Conservation (phyloP, 1,284 basidiomycete species). For the Thecaphora frezii region DNA sequence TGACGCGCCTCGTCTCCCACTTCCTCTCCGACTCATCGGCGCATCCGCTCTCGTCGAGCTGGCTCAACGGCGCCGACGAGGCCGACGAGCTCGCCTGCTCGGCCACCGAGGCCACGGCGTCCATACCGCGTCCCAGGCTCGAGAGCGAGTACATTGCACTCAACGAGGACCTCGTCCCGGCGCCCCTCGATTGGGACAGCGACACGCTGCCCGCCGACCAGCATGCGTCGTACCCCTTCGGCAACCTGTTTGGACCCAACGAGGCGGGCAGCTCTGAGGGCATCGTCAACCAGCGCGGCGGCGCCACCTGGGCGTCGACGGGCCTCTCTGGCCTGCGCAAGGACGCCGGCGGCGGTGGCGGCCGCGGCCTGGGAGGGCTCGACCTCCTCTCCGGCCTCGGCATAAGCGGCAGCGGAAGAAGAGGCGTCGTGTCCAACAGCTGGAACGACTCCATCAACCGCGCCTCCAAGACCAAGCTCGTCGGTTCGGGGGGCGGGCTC, state of each 20-base stretch:
- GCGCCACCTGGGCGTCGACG: not conserved
- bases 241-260: slow-evolving; percentile 36
- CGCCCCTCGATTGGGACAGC: slow-evolving; percentile 38
- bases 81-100: too few species aligned
- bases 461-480: slow-evolving; percentile 25
- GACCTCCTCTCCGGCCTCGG: slow-evolving; percentile 30
- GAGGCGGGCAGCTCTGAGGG: too few species aligned
- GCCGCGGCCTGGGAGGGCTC: slow-evolving; percentile 8
- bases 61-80: slow-evolving; percentile 12
- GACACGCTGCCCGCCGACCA: slow-evolving; percentile 50
- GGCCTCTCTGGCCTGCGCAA: not conserved
- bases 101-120: slow-evolving; percentile 13
- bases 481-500: slow-evolving; percentile 11
- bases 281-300: not conserved
- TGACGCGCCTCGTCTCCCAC: slow-evolving; percentile 30
- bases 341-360: too few species aligned
- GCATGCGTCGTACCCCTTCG: slow-evolving; percentile 49
- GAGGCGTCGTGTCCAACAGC: slow-evolving; percentile 18
- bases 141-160: slow-evolving; percentile 27
- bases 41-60: slow-evolving; percentile 11
- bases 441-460: slow-evolving; percentile 34
- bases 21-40: slow-evolving; percentile 15
- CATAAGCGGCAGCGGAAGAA: slow-evolving; percentile 14
- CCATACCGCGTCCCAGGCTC: slow-evolving; percentile 27
- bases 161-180: slow-evolving; percentile 45